phyloP scores from a whole-genome alignment of 345 rosid species.

The Brassica rapa region DNA sequence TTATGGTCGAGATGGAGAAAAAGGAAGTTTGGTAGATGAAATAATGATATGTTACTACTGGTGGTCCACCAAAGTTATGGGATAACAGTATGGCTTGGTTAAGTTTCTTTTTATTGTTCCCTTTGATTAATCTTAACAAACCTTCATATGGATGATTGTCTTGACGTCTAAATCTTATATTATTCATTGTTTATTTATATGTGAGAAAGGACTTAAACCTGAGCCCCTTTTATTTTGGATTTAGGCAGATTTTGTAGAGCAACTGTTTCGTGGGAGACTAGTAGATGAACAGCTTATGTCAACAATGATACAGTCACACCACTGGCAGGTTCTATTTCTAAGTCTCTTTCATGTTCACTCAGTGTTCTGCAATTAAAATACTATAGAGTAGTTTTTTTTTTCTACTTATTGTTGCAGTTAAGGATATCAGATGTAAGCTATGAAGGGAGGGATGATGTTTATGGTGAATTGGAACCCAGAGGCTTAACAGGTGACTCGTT shows the following conservation, averaged over 20 bases:
- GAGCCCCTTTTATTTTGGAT: constrained; percentile 30
- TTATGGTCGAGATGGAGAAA: constrained; percentile 31
- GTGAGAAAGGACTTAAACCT: neutral
- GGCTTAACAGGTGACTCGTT: constrained; percentile 67
- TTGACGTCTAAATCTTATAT: no score
- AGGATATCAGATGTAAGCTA: constrained; percentile 47
- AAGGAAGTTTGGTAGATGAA: constrained; percentile 18
- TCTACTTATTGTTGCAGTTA: constrained; percentile 41
- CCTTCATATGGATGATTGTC: no score
- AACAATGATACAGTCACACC: constrained; percentile 58
- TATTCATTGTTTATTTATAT: no score
- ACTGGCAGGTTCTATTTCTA: constrained; percentile 60
- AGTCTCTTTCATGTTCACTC: neutral
- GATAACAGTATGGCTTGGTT: constrained; percentile 15
- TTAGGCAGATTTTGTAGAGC: constrained; percentile 85
- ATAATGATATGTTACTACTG: constrained; percentile 18
- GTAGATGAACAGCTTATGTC: constrained; percentile 58
- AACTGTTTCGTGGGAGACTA: constrained; percentile 62
- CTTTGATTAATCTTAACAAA: neutral
- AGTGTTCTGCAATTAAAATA: no score
- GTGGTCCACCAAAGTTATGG: constrained; percentile 27
- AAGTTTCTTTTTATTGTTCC: neutral
- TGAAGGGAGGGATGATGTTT: constrained; percentile 47
- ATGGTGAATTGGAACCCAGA: constrained; percentile 47
- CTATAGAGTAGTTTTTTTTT: no score